Conservation (phyloP, 441 rosid species). For the Gossypium aridum region DNA sequence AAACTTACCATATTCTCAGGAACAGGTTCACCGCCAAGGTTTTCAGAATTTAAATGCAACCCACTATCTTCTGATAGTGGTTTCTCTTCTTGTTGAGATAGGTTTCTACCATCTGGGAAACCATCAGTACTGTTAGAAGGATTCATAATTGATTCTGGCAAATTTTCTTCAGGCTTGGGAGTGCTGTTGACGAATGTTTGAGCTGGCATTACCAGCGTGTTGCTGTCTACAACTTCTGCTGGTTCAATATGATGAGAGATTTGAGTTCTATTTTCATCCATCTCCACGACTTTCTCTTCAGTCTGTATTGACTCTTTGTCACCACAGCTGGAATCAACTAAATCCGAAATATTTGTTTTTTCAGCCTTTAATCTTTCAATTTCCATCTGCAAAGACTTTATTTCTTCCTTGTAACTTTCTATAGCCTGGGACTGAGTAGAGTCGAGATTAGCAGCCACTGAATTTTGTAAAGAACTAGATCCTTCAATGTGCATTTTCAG, state of each 20-base stretch:
- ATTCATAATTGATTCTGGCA: conserved; percentile 9
- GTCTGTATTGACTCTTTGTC: conserved; percentile 38
- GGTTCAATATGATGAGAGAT: conserved; percentile 33
- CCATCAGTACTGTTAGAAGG: neutral
- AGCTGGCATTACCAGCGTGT: conserved; percentile 23
- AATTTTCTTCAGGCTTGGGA: conserved; percentile 32
- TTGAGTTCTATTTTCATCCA: conserved; percentile 55
- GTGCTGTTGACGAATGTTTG: conserved; percentile 22
- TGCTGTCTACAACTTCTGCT: conserved; percentile 26
- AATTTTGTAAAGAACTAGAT: conserved; percentile 49
- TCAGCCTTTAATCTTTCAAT: conserved; percentile 44
- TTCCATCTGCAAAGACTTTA: conserved; percentile 52
- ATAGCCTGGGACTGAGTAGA: conserved; percentile 41
- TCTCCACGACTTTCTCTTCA: conserved; percentile 60
- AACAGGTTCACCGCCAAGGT: conserved; percentile 37
- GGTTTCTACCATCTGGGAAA: conserved; percentile 4
- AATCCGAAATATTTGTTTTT: conserved; percentile 22
- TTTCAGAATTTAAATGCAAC: conserved; percentile 32
- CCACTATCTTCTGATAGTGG: conserved; percentile 28
- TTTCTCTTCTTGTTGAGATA: conserved; percentile 31
- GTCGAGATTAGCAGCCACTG: conserved; percentile 36
- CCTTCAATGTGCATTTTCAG: conserved; percentile 94
- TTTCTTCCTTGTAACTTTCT: conserved; percentile 58
- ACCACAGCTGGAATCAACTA: conserved; percentile 28
- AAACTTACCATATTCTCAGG: conserved; percentile 56